Percentiles rank a stretch among this genome's conserved stretches.
These are phyloP conservation scores for Penicillium maclennaniae DNA, from an alignment of 495 filamentous ascomycete genomes.

Conservation along the genomic window DNA sequence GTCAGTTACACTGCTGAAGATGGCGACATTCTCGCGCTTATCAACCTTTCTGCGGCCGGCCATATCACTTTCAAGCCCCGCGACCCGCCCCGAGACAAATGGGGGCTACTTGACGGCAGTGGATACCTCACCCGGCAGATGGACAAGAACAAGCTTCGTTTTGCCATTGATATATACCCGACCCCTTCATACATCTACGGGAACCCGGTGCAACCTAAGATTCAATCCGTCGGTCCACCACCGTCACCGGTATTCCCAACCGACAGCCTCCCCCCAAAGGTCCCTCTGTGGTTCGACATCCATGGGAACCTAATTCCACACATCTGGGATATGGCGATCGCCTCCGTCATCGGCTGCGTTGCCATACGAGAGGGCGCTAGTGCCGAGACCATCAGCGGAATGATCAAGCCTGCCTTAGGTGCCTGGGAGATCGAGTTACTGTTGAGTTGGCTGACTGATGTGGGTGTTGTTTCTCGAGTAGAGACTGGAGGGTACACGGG, in stretches of 20 bases:
- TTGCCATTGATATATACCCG: constrained; percentile 57
- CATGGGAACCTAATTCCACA: constrained; percentile 56
- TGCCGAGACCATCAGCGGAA: constrained; percentile 46
- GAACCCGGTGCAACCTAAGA: constrained; percentile 42
- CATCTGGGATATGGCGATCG: constrained; percentile 64
- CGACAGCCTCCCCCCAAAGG: constrained; percentile 28
- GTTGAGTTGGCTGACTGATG: constrained; percentile 58
- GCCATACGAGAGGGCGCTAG: constrained; percentile 57
- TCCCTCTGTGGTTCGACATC: constrained; percentile 81
- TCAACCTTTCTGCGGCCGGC: constrained; percentile 62
- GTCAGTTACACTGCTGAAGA: constrained; percentile 46
- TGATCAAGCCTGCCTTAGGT: constrained; percentile 58
- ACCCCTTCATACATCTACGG: constrained; percentile 56
- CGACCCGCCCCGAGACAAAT: constrained; percentile 62
- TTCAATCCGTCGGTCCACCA: constrained; percentile 22
- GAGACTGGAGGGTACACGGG: constrained; percentile 29
- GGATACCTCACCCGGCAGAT: constrained; percentile 70
- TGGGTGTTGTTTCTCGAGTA: constrained; percentile 39
- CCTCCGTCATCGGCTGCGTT: constrained; percentile 54
- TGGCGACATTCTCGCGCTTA: constrained; percentile 64
- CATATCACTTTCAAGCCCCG: constrained; percentile 52
- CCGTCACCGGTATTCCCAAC: constrained; percentile 14
- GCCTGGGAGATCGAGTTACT: constrained; percentile 65
- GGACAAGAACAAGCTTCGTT: constrained; percentile 60
- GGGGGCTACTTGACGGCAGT: constrained; percentile 61